Conservation (phyloP, 768 basidiomycete genomes). For the Russula brevipes region DNA sequence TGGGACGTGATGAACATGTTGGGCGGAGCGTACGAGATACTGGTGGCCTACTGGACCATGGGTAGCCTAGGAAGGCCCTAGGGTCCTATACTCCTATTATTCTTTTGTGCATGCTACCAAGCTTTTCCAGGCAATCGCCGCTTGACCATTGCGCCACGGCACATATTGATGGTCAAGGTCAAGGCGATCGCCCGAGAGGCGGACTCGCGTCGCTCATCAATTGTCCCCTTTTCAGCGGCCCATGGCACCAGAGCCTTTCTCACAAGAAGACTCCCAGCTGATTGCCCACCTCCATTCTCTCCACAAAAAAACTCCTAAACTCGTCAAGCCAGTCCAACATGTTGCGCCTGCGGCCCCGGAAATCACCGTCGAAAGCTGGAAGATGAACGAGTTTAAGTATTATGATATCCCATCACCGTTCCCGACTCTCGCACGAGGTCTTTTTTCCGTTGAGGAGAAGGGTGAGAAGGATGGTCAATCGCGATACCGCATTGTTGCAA, state of each 20-base stretch:
- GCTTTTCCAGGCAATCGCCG: too few species aligned
- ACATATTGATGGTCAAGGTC: too few species aligned
- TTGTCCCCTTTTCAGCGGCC: background rate
- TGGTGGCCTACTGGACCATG: too few species aligned
- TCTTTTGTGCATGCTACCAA: too few species aligned
- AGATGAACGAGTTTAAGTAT: constrained; percentile 97
- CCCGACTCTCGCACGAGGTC: constrained; percentile 88
- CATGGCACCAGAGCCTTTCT: constrained; percentile 29
- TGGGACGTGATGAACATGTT: too few species aligned
- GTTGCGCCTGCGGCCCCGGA: constrained; percentile 50
- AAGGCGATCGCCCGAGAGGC: too few species aligned
- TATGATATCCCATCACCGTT: constrained; percentile 86
- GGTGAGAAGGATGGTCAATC: constrained; percentile 32
- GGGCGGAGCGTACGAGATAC: too few species aligned
- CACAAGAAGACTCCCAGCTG: constrained; percentile 53
- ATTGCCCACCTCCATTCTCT: constrained; percentile 49
- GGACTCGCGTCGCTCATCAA: background rate
- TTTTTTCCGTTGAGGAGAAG: constrained; percentile 63
- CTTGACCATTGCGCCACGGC: too few species aligned
- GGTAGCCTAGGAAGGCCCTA: too few species aligned
- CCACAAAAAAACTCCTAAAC: constrained; percentile 53
- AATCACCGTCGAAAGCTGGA: constrained; percentile 76
- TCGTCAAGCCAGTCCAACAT: constrained; percentile 57
- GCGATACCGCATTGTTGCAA: constrained; percentile 61
- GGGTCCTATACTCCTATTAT: too few species aligned